Conservation (phyloP, 2,329 filamentous ascomycete species). For the Meredithiella fracta region DNA sequence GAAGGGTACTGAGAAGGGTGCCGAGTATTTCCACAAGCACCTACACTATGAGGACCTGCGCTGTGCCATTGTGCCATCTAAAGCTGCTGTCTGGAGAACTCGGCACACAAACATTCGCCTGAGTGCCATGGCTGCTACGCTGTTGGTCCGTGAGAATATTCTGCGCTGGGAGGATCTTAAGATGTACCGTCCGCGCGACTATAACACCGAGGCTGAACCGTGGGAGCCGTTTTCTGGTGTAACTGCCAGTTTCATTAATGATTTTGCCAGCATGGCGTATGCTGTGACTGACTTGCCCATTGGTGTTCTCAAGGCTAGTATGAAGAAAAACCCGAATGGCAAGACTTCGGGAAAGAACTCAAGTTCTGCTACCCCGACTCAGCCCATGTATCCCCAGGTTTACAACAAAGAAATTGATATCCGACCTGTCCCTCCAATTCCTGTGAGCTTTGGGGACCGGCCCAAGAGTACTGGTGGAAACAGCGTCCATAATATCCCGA, state of each 20-base stretch:
- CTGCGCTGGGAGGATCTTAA: slow-evolving; percentile 57
- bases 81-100: slow-evolving; percentile 59
- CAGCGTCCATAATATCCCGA: background rate
- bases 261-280: slow-evolving; percentile 66
- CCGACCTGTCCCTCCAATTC: background rate
- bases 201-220: slow-evolving; percentile 62
- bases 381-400: background rate
- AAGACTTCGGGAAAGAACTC: background rate
- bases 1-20: slow-evolving; percentile 45
- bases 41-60: slow-evolving; percentile 49
- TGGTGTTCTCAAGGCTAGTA: slow-evolving; percentile 16
- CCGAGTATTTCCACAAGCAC: slow-evolving; percentile 53
- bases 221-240: slow-evolving; percentile 65
- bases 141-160: slow-evolving; percentile 46
- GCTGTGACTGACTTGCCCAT: slow-evolving; percentile 59
- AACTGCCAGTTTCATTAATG: slow-evolving; percentile 62
- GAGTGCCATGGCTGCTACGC: slow-evolving; percentile 55
- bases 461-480: background rate
- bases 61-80: slow-evolving; percentile 51
- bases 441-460: background rate
- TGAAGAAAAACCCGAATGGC: background rate
- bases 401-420: background rate
- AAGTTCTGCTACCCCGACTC: background rate
- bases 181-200: slow-evolving; percentile 44
- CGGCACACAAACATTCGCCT: slow-evolving; percentile 45